Conservation (phyloP, 202 grass and related monocot genomes). For the Miscanthus sacchariflorus region DNA sequence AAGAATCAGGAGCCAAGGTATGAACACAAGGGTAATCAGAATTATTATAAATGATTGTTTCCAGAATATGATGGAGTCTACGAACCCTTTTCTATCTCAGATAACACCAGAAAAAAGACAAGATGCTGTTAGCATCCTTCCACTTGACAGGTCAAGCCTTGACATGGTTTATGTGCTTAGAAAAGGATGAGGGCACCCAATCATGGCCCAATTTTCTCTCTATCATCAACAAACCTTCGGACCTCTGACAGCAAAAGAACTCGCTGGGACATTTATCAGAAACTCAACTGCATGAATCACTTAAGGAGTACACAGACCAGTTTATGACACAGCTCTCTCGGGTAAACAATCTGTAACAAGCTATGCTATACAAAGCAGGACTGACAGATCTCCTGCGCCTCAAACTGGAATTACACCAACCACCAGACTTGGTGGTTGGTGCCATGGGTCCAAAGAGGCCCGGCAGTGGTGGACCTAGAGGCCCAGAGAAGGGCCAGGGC, state of each 20-base stretch:
- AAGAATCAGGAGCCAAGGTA: not conserved
- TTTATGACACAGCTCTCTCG: not conserved
- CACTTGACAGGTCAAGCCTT: not conserved
- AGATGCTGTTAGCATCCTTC: not conserved
- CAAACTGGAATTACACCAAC: not conserved
- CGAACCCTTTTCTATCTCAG: not conserved
- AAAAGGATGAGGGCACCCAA: not conserved
- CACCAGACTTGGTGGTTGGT: not conserved
- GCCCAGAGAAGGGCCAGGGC: not conserved
- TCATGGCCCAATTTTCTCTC: not conserved
- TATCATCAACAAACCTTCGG: not conserved
- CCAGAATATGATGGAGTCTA: not conserved
- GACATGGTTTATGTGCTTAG: not conserved
- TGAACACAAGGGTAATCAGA: not conserved
- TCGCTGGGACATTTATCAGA: no score
- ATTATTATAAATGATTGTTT: not conserved
- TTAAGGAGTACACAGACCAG: not conserved
- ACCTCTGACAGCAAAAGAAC: not conserved
- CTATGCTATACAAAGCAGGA: not conserved
- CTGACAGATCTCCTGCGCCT: not conserved
- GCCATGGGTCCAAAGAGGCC: not conserved
- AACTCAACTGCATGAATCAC: no score
- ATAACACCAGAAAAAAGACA: not conserved
- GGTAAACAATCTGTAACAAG: not conserved
- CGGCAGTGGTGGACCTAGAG: no score